Evolutionary conservation across 2,329 filamentous ascomycete genomes (phyloP).

Genomic region (Erysiphe pulchra): DNA sequence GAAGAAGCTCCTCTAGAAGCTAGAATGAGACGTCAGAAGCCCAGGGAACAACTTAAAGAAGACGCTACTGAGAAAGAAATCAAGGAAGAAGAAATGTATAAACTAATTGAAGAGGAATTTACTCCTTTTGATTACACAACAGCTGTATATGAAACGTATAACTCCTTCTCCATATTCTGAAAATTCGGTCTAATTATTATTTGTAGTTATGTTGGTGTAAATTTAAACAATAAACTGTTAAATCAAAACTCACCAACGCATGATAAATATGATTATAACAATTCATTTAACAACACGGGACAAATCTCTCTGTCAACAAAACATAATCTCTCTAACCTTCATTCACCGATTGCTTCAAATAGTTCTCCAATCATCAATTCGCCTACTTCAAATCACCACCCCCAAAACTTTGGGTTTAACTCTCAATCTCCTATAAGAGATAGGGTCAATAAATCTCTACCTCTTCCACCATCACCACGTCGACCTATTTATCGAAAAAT

Average conservation of each 20-base stretch:
- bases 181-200: not conserved
- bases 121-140: constrained; percentile 86
- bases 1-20: constrained; percentile 92
- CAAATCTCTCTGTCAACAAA: not conserved
- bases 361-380: too few relatives aligned
- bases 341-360: too few relatives aligned
- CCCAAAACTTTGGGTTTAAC: too few relatives aligned
- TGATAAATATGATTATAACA: not conserved
- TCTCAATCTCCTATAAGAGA: too few relatives aligned
- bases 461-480: constrained; percentile 7
- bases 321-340: not conserved
- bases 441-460: not conserved
- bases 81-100: constrained; percentile 76
- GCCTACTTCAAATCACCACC: too few relatives aligned
- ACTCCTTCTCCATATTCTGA: constrained; percentile 1
- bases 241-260: not conserved
- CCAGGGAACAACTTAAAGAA: constrained; percentile 69
- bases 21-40: constrained; percentile 76
- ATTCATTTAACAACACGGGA: not conserved
- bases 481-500: constrained; percentile 9
- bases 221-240: not conserved
- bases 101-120: constrained; percentile 83
- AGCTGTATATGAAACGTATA: constrained; percentile 51
- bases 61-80: constrained; percentile 92
- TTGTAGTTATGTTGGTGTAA: not conserved